Conservation (phyloP, 2,329 filamentous ascomycete genomes). For the Apiospora arundinis region DNA sequence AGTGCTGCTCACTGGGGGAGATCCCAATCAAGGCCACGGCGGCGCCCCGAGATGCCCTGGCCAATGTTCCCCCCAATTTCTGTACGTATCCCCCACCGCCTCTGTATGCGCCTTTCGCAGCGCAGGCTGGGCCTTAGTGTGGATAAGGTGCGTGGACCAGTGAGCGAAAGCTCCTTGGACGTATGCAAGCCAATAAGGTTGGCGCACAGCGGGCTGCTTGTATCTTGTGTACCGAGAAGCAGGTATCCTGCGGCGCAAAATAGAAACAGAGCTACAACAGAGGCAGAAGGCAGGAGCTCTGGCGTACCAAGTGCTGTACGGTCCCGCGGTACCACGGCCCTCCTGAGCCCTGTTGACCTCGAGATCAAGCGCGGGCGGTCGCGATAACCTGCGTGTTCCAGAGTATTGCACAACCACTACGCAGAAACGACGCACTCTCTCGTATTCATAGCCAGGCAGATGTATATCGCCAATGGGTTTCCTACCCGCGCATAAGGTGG, state of each 20-base stretch:
- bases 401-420: constrained; percentile 35
- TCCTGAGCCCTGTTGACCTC: constrained; percentile 21
- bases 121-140: constrained; percentile 26
- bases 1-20: background rate
- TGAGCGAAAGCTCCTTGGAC: constrained; percentile 31
- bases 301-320: constrained; percentile 33
- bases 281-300: constrained; percentile 16
- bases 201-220: constrained; percentile 24
- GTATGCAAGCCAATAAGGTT: constrained; percentile 40
- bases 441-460: constrained; percentile 41
- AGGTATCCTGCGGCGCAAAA: constrained; percentile 35
- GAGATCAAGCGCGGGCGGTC: constrained; percentile 15
- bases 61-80: constrained; percentile 29
- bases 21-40: constrained; percentile 12
- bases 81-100: constrained; percentile 33
- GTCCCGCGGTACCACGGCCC: constrained; percentile 41
- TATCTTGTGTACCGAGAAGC: constrained; percentile 24
- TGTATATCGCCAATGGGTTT: constrained; percentile 41
- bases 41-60: constrained; percentile 22
- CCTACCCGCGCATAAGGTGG: constrained; percentile 42
- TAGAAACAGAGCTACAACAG: constrained; percentile 29
- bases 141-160: constrained; percentile 36
- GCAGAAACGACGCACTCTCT: constrained; percentile 35
- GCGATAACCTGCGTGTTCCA: constrained; percentile 30
- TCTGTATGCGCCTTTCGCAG: constrained; percentile 33